These are phyloP conservation scores for Arthrobotrys megalospora DNA, from an alignment of 2,329 filamentous ascomycete species.

Conservation along the genomic window DNA sequence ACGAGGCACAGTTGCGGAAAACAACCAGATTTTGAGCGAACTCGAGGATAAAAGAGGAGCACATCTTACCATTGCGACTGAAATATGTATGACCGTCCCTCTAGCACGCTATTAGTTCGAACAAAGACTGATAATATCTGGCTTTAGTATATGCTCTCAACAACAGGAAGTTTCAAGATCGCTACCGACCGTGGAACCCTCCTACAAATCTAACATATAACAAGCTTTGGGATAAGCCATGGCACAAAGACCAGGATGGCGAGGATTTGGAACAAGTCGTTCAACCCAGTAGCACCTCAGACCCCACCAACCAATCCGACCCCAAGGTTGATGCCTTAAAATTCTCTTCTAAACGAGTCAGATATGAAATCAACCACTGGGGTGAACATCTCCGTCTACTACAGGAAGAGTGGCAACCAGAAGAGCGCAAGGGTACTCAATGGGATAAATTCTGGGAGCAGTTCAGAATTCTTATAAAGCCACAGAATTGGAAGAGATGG, in stretches of 20 bases:
- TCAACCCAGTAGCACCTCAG: background rate
- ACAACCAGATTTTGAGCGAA: background rate
- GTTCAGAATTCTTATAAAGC: slow-evolving; percentile 3
- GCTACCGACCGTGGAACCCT: slow-evolving; percentile 21
- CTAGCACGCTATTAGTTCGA: background rate
- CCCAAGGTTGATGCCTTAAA: background rate
- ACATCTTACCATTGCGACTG: slow-evolving; percentile 10
- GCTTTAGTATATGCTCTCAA: slow-evolving; percentile 8
- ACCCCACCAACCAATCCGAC: background rate
- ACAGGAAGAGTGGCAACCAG: slow-evolving; percentile 27
- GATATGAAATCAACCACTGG: slow-evolving; percentile 21
- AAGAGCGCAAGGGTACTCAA: slow-evolving; percentile 11
- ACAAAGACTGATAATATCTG: background rate
- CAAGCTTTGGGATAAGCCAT: background rate
- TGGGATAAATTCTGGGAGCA: slow-evolving; percentile 33
- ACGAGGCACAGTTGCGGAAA: no score
- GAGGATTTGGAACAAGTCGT: no score
- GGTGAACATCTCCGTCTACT: background rate
- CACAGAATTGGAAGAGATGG: slow-evolving; percentile 33
- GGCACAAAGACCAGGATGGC: background rate
- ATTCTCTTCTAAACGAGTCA: background rate
- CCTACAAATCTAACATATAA: background rate
- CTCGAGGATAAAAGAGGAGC: slow-evolving; percentile 13
- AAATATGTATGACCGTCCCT: slow-evolving; percentile 27
- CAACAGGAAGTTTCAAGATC: slow-evolving; percentile 7